A percentile compares a stretch with the other conserved stretches of the same genome.
Evolutionary conservation across 2,329 filamentous ascomycete species (phyloP).

Genomic region (Fusarium ambrosium): DNA sequence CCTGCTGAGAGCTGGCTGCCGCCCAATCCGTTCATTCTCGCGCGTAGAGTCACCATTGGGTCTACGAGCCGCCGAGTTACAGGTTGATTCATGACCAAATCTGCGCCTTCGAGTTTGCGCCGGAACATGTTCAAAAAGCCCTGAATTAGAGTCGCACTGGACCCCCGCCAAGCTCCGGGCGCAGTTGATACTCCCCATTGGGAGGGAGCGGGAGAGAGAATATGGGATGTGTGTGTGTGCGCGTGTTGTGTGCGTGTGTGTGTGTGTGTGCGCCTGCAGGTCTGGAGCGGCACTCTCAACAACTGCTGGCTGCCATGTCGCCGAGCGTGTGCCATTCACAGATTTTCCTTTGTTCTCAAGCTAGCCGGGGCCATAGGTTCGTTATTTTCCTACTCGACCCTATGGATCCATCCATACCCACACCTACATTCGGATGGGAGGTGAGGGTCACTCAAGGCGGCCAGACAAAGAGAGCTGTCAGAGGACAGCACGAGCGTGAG

Average conservation of each 20-base stretch:
- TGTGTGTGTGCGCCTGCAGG: conserved; percentile 27
- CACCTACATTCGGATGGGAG: conserved; percentile 31
- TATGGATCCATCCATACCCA: conserved; percentile 10
- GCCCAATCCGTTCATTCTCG: conserved; percentile 5
- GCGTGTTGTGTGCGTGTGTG: conserved; percentile 25
- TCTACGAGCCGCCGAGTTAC: conserved; percentile 15
- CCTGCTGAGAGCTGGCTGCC: conserved; percentile 11
- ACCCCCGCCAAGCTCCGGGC: conserved; percentile 35
- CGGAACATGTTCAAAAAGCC: conserved; percentile 26
- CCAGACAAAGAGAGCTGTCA: conserved; percentile 30
- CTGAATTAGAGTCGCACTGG: conserved; percentile 36
- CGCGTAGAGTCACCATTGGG: conserved; percentile 22
- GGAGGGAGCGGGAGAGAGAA: conserved; percentile 21
- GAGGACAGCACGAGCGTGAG: conserved; percentile 40
- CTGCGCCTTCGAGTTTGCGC: conserved; percentile 30
- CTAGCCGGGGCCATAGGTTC: conserved; percentile 35
- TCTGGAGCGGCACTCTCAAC: conserved; percentile 22
- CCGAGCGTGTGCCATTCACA: conserved; percentile 30
- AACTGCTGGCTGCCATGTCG: conserved; percentile 32
- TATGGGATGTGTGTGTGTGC: conserved; percentile 24
- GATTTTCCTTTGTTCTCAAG: conserved; percentile 14
- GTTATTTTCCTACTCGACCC: conserved; percentile 23
- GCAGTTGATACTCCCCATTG: conserved; percentile 28
- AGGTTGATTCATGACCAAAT: conserved; percentile 11
- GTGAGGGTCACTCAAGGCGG: conserved; percentile 35